phyloP scores from a whole-genome alignment of 176 grass and related monocot genomes.

The Poa pratensis region DNA sequence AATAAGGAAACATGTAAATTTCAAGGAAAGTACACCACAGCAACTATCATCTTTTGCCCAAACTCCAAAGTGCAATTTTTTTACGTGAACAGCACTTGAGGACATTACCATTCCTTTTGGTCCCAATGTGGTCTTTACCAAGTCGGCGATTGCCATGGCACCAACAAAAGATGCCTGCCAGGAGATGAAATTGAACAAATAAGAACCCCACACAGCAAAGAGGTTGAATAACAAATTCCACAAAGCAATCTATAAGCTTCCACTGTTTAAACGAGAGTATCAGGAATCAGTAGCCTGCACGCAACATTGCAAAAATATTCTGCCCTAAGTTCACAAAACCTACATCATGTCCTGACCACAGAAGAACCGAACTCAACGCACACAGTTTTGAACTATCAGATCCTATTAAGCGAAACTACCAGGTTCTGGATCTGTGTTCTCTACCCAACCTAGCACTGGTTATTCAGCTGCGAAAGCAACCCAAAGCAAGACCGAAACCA shows the following conservation, averaged over 20 bases:
- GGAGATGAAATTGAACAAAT: neutral
- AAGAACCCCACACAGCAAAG: neutral
- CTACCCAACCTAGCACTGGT: neutral
- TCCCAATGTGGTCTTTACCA: slow-evolving; percentile 90
- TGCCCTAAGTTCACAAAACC: neutral
- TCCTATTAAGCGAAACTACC: neutral
- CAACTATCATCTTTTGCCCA: neutral
- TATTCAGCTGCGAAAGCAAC: neutral
- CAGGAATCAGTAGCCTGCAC: neutral
- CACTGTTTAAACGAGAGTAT: neutral
- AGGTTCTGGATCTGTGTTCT: neutral
- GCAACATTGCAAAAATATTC: neutral
- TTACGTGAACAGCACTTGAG: neutral
- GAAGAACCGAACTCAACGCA: neutral
- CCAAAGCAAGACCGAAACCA: neutral
- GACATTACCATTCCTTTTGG: slow-evolving; percentile 92
- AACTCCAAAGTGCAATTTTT: neutral
- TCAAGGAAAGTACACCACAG: neutral
- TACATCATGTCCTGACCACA: neutral
- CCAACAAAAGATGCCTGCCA: slow-evolving; percentile 81
- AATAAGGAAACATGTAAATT: neutral
- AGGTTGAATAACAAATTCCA: neutral
- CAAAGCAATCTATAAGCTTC: neutral
- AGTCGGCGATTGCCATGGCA: slow-evolving; percentile 83
- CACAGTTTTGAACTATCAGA: neutral